Evolutionary conservation across 192 early-diverging fungal genomes (phyloP).

Genomic region (Entomortierella beljakovae): DNA sequence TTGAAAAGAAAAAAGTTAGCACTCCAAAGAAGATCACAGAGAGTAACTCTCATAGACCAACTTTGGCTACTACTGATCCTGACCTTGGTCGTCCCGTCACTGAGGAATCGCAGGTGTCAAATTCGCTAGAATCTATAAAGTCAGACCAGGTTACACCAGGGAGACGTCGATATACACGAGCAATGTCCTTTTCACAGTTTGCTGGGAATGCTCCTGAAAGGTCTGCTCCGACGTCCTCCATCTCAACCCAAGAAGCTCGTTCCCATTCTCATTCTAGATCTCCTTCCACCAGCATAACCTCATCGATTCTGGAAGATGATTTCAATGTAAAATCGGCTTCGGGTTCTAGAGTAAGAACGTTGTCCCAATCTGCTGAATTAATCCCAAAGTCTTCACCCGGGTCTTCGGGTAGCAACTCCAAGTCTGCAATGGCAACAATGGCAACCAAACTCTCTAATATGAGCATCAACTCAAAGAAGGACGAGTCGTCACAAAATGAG

Average conservation of each 20-base stretch:
- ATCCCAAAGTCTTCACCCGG: not conserved
- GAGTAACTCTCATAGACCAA: no score
- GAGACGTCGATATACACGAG: not conserved
- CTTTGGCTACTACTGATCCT: not conserved
- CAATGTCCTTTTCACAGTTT: constrained; percentile 14
- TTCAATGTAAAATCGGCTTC: not conserved
- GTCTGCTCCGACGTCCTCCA: constrained; percentile 16
- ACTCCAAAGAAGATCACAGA: no score
- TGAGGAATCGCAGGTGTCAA: not conserved
- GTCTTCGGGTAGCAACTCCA: not conserved
- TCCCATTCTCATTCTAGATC: constrained; percentile 15
- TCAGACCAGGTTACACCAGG: not conserved
- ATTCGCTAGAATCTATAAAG: not conserved
- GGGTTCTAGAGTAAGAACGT: not conserved
- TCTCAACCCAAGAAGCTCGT: constrained; percentile 11
- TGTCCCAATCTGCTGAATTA: not conserved
- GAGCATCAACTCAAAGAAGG: not conserved
- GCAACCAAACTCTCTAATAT: constrained; percentile 2
- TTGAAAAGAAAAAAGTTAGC: no score
- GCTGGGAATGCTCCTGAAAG: not conserved
- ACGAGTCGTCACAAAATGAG: not conserved
- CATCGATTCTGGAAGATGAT: not conserved
- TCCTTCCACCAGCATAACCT: not conserved
- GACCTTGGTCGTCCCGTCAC: not conserved
- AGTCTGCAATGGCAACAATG: not conserved